phyloP scores from a whole-genome alignment of 176 grass and related monocot species.

The Raddia guianensis region DNA sequence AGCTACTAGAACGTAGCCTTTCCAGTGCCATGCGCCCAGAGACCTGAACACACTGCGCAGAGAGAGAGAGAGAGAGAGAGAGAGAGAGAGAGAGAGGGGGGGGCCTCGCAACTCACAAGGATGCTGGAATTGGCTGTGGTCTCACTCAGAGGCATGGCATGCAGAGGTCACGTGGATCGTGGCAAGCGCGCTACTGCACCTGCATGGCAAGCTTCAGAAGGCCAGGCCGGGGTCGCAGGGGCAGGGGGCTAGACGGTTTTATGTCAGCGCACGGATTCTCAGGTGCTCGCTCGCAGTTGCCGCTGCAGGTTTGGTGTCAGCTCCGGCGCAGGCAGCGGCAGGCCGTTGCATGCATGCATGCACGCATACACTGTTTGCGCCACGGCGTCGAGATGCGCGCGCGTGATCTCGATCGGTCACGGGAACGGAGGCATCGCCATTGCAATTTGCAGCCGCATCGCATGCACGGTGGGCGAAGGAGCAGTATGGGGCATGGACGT shows the following conservation, averaged over 20 bases:
- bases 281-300: slow-evolving; percentile 26
- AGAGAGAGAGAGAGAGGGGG: too few species aligned
- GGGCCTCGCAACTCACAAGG: too few species aligned
- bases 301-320: slow-evolving; percentile 6
- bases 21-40: not conserved
- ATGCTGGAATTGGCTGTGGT: slow-evolving; percentile 6
- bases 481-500: not conserved
- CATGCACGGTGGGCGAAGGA: not conserved
- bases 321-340: not conserved
- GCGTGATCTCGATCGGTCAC: not conserved
- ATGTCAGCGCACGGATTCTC: slow-evolving; percentile 54
- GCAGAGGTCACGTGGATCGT: slow-evolving; percentile 42
- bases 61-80: not conserved
- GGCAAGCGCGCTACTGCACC: not conserved
- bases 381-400: not conserved
- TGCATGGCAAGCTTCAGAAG: not conserved
- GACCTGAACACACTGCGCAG: not conserved
- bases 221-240: not conserved
- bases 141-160: not conserved
- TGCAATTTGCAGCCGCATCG: not conserved
- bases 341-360: not conserved
- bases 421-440: not conserved
- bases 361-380: not conserved
- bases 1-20: slow-evolving; percentile 40
- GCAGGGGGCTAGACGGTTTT: slow-evolving; percentile 22